Evolutionary conservation across 192 early-diverging fungal genomes (phyloP).

Genomic region (Diversispora eburnea): DNA sequence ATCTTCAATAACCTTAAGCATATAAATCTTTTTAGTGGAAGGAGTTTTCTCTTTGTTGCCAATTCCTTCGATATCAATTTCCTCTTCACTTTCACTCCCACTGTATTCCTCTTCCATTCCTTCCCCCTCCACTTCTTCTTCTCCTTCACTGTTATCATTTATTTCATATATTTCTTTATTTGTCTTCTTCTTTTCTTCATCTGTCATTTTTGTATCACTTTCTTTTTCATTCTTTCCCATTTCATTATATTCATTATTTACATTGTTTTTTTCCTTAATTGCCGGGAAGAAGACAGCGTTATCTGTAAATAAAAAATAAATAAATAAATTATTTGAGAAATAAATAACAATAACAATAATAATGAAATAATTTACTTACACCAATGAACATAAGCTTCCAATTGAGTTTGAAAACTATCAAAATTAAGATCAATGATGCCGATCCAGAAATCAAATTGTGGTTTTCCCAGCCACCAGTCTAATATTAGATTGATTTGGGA

Average conservation of each 20-base stretch:
- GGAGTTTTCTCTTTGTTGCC: background rate
- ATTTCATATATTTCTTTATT: background rate
- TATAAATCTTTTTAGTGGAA: background rate
- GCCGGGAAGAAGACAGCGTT: background rate
- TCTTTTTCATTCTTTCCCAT: background rate
- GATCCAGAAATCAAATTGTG: conserved; percentile 17
- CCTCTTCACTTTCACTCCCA: background rate
- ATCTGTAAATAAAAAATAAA: background rate
- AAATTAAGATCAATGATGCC: conserved; percentile 22
- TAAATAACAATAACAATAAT: background rate
- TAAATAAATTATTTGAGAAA: background rate
- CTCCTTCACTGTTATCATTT: background rate
- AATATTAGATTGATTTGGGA: conserved; percentile 1
- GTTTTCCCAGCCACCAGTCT: conserved; percentile 19
- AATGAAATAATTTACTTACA: conserved; percentile 4
- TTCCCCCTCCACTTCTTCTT: background rate
- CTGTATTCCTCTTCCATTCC: background rate
- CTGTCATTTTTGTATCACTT: background rate
- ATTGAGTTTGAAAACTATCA: conserved; percentile 12
- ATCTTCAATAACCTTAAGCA: background rate
- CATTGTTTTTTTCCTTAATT: background rate
- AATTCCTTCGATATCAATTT: background rate
- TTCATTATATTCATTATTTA: background rate
- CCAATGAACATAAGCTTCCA: conserved; percentile 18
- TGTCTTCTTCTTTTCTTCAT: background rate